Evolutionary conservation across 805 yeast genomes (phyloP).

Genomic region (Candida odintsovae): DNA sequence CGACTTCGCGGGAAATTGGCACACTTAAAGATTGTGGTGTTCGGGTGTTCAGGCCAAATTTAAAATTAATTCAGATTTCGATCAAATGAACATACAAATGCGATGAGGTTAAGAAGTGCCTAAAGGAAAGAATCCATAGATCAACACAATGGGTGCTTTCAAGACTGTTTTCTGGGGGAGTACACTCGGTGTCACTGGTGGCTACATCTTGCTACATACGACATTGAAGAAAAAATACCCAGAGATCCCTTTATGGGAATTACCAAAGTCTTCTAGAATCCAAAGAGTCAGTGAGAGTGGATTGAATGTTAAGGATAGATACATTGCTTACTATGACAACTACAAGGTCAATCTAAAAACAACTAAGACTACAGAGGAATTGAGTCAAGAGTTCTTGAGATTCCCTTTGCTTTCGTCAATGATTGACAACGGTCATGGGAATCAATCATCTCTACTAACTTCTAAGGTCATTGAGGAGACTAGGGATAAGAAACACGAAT

Average conservation of each 20-base stretch:
- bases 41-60: too few relatives aligned
- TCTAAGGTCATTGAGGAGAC: background rate
- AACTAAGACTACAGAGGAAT: background rate
- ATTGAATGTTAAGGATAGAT: slow-evolving; percentile 1
- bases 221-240: slow-evolving; percentile 13
- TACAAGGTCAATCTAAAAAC: slow-evolving; percentile 11
- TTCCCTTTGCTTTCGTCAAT: background rate
- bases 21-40: too few relatives aligned
- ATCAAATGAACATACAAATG: too few relatives aligned
- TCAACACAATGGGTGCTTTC: slow-evolving; percentile 3
- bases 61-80: too few relatives aligned
- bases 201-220: slow-evolving; percentile 14
- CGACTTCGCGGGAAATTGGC: too few relatives aligned
- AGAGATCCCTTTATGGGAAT: slow-evolving; percentile 13
- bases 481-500: background rate
- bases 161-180: slow-evolving; percentile 12
- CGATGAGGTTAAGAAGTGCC: too few relatives aligned
- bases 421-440: background rate
- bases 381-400: background rate
- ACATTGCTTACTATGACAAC: slow-evolving; percentile 18
- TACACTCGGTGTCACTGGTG: slow-evolving; percentile 7
- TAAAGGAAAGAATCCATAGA: too few relatives aligned
- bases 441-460: background rate
- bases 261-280: slow-evolving; percentile 13
- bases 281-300: background rate